Evolutionary conservation across 2,329 filamentous ascomycete species (phyloP).

Genomic region (Exophiala sp.): DNA sequence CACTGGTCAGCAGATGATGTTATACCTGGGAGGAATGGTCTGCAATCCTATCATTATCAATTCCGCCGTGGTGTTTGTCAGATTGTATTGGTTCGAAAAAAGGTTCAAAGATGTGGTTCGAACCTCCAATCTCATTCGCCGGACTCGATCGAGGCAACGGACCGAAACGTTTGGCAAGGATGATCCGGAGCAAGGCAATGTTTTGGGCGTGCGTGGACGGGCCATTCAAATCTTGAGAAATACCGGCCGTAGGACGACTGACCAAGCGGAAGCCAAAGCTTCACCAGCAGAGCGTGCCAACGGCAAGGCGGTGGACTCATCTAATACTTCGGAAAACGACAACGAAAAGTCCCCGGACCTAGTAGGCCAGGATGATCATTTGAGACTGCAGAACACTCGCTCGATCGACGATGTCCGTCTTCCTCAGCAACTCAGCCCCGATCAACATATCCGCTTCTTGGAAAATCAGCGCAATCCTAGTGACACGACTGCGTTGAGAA

Average conservation of each 20-base stretch:
- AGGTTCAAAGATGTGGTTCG: slow-evolving; percentile 78
- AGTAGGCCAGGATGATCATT: slow-evolving; percentile 41
- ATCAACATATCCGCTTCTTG: slow-evolving; percentile 82
- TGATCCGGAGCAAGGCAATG: slow-evolving; percentile 30
- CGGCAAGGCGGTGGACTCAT: slow-evolving; percentile 25
- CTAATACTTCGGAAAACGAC: slow-evolving; percentile 13
- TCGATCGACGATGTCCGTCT: slow-evolving; percentile 47
- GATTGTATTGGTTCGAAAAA: slow-evolving; percentile 97
- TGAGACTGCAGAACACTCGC: slow-evolving; percentile 3
- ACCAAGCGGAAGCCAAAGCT: slow-evolving; percentile 1
- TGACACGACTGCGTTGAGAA: slow-evolving; percentile 69
- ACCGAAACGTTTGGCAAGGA: slow-evolving; percentile 44
- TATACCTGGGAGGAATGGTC: slow-evolving; percentile 66
- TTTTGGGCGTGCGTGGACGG: slow-evolving; percentile 28
- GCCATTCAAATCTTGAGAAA: slow-evolving; percentile 32
- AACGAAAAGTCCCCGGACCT: not conserved
- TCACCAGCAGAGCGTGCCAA: slow-evolving; percentile 18
- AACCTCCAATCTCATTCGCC: slow-evolving; percentile 63
- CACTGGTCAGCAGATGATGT: slow-evolving; percentile 66
- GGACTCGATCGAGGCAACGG: slow-evolving; percentile 48
- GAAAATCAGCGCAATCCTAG: slow-evolving; percentile 72
- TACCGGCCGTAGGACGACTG: slow-evolving; percentile 12
- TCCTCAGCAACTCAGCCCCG: slow-evolving; percentile 52
- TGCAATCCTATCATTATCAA: slow-evolving; percentile 81
- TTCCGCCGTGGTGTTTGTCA: slow-evolving; percentile 79